Conservation (phyloP, 1,139 yeast genomes). For the Nadsonia starkeyi-henricii region DNA sequence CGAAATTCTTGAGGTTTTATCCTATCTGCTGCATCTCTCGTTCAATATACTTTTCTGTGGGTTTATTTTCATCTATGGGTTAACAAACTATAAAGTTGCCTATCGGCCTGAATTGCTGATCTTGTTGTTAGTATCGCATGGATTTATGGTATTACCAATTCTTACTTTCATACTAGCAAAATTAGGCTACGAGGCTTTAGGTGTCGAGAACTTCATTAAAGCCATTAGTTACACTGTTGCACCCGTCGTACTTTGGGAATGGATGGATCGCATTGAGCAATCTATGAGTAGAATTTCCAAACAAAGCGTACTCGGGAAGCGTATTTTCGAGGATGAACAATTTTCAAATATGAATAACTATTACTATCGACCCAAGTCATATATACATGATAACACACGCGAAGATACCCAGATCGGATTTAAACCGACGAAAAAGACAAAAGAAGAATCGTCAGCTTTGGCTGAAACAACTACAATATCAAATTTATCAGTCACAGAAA, state of each 20-base stretch:
- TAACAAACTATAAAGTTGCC: background rate
- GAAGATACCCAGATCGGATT: no score
- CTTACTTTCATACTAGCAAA: background rate
- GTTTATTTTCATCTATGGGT: background rate
- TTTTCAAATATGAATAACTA: background rate
- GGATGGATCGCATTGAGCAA: background rate
- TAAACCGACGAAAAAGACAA: no score
- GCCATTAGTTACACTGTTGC: background rate
- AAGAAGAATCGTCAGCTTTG: no score
- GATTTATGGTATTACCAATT: background rate
- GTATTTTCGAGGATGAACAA: background rate
- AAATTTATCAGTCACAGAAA: no score
- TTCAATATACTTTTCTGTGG: background rate
- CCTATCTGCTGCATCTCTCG: background rate
- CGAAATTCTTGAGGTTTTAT: background rate
- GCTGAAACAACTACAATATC: no score
- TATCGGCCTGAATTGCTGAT: background rate
- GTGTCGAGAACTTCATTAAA: background rate
- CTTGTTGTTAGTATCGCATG: background rate
- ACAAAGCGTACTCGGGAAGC: background rate
- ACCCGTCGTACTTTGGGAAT: background rate
- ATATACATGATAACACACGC: background rate
- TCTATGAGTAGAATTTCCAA: background rate
- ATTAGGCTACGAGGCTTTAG: background rate
- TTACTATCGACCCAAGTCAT: background rate